These are phyloP conservation scores for Nicotiana tabacum DNA, from an alignment of 257 asterid genomes.

Conservation along the genomic window DNA sequence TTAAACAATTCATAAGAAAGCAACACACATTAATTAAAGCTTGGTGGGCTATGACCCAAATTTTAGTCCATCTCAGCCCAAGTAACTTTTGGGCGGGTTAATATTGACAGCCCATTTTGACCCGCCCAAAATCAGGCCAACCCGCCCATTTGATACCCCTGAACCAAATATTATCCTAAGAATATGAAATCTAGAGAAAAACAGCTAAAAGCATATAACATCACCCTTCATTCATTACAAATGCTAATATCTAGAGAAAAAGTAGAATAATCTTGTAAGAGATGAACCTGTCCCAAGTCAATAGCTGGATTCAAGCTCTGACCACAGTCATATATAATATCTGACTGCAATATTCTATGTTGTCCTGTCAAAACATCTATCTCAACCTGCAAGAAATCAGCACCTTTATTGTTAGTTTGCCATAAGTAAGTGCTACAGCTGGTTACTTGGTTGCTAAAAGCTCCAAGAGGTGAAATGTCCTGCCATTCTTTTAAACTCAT, in stretches of 20 bases:
- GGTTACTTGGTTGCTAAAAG: background rate
- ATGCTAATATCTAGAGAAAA: background rate
- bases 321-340: constrained; percentile 70
- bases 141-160: no score
- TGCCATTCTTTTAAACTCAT: background rate
- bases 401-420: background rate
- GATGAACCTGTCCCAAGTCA: constrained; percentile 68
- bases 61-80: no score
- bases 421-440: background rate
- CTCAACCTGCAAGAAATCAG: constrained; percentile 46
- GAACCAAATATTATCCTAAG: no score
- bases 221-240: background rate
- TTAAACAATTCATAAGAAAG: no score
- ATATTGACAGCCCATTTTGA: no score
- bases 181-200: no score
- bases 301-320: constrained; percentile 80
- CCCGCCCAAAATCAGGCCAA: no score
- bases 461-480: background rate
- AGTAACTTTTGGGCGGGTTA: no score
- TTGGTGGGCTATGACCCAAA: no score
- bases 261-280: background rate
- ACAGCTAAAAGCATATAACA: no score
- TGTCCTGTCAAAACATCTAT: constrained; percentile 57
- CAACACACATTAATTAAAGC: no score
- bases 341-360: constrained; percentile 41